These are phyloP conservation scores for Clitocybe nebularis DNA, from an alignment of 1,284 basidiomycete species.

Conservation along the genomic window DNA sequence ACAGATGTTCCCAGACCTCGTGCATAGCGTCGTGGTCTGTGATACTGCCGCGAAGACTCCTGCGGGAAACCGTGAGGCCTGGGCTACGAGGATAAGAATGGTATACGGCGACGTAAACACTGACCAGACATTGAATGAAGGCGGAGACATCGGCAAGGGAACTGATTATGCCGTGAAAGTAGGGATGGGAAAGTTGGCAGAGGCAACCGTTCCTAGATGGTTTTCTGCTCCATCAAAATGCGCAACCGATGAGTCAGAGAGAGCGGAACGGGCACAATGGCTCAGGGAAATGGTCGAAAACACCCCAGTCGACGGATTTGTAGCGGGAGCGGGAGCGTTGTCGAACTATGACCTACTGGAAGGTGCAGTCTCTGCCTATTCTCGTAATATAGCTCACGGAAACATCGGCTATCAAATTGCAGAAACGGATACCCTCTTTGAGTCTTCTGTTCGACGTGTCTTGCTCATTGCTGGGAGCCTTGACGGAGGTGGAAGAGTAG, in stretches of 20 bases:
- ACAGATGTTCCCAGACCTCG: conserved; percentile 24
- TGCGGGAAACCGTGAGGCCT: conserved; percentile 40
- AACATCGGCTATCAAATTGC: conserved; percentile 8
- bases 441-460: conserved; percentile 25
- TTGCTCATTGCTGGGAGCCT: conserved; percentile 42
- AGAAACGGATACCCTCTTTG: conserved; percentile 21
- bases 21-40: conserved; percentile 36
- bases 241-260: conserved; percentile 8
- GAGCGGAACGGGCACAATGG: conserved; percentile 21
- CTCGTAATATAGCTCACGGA: too few species aligned
- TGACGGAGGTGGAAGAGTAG: conserved; percentile 44
- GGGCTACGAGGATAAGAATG: conserved; percentile 38
- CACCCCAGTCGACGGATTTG: conserved; percentile 39
- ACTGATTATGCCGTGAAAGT: conserved; percentile 25
- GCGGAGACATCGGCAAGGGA: conserved; percentile 16
- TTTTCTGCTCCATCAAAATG: conserved; percentile 28
- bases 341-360: conserved; percentile 37
- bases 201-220: conserved; percentile 39
- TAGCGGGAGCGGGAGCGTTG: conserved; percentile 40
- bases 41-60: conserved; percentile 42
- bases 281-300: conserved; percentile 32
- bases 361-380: too few species aligned
- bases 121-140: conserved; percentile 13
- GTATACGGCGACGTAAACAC: conserved; percentile 21
- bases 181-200: conserved; percentile 38